These are phyloP conservation scores for Margaritispora aquatica DNA, from an alignment of 495 filamentous ascomycete species.

Conservation along the genomic window DNA sequence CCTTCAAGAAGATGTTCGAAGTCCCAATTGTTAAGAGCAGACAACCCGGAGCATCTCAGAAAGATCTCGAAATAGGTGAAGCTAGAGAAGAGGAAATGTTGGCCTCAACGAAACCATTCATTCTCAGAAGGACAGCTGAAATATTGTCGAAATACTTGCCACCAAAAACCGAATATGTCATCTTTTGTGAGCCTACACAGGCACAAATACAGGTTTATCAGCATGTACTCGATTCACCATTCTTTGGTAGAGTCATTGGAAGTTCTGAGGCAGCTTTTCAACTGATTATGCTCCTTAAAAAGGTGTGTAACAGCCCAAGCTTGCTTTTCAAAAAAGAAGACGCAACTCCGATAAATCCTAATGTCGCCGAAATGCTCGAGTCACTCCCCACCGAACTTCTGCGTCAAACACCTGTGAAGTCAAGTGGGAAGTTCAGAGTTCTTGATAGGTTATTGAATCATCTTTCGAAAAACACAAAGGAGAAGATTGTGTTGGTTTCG, in stretches of 20 bases:
- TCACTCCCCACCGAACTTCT: conserved; percentile 53
- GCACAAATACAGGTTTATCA: conserved; percentile 66
- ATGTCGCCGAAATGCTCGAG: conserved; percentile 44
- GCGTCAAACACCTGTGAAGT: conserved; percentile 47
- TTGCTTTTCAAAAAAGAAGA: conserved; percentile 44
- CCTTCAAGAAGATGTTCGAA: conserved; percentile 71
- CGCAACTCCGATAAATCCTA: conserved; percentile 30
- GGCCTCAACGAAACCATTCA: conserved; percentile 62
- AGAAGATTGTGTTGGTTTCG: conserved; percentile 77
- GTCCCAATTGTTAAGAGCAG: conserved; percentile 63
- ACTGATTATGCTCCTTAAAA: conserved; percentile 74
- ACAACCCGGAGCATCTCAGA: conserved; percentile 60
- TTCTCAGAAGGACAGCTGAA: conserved; percentile 71
- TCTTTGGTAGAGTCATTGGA: conserved; percentile 59
- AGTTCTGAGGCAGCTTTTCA: conserved; percentile 64
- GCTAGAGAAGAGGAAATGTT: conserved; percentile 62
- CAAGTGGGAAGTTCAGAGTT: conserved; percentile 66
- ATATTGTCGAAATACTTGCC: conserved; percentile 67
- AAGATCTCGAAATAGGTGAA: conserved; percentile 70
- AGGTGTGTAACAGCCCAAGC: conserved; percentile 74
- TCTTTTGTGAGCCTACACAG: conserved; percentile 67
- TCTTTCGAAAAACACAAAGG: conserved; percentile 52
- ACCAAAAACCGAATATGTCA: conserved; percentile 71
- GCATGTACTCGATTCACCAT: conserved; percentile 60
- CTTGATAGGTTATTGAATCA: conserved; percentile 62